Evolutionary conservation across 192 early-diverging fungal species (phyloP).

Genomic region (Kappamyces sp.): DNA sequence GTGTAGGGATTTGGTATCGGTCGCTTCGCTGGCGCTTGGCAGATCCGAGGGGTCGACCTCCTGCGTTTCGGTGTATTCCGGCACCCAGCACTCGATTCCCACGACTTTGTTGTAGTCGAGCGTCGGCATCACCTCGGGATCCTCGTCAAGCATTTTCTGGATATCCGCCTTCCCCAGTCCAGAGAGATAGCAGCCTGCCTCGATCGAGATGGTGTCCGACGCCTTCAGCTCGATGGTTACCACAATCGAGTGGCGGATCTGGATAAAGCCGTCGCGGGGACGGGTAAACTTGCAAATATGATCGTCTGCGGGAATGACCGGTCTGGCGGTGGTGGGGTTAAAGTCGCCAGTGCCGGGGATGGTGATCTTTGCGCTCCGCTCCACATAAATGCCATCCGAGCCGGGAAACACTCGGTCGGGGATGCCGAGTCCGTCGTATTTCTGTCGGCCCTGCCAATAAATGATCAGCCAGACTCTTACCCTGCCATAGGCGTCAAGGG

Average conservation of each 20-base stretch:
- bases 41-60: too few species aligned
- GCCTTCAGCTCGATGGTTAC: conserved; percentile 39
- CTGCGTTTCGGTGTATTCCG: too few species aligned
- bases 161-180: conserved; percentile 36
- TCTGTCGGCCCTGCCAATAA: not conserved
- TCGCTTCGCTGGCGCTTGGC: too few species aligned
- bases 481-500: too few species aligned
- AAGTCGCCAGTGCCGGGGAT: conserved; percentile 34
- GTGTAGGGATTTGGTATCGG: too few species aligned
- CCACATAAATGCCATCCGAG: conserved; percentile 44
- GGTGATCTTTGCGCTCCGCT: conserved; percentile 25
- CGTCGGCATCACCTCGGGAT: conserved; percentile 34
- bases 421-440: not conserved
- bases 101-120: conserved; percentile 50
- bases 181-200: conserved; percentile 36
- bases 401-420: conserved; percentile 26
- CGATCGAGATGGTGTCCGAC: conserved; percentile 36
- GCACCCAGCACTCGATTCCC: conserved; percentile 43
- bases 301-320: conserved; percentile 8
- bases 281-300: conserved; percentile 18
- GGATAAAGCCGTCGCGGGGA: conserved; percentile 22
- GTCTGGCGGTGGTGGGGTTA: conserved; percentile 30
- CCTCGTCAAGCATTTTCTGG: conserved; percentile 28
- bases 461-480: too few species aligned
- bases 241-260: conserved; percentile 41